Base-by-base conservation (phyloP, 2,329 filamentous ascomycete genomes). In the Fusarium domesticum region DNA sequence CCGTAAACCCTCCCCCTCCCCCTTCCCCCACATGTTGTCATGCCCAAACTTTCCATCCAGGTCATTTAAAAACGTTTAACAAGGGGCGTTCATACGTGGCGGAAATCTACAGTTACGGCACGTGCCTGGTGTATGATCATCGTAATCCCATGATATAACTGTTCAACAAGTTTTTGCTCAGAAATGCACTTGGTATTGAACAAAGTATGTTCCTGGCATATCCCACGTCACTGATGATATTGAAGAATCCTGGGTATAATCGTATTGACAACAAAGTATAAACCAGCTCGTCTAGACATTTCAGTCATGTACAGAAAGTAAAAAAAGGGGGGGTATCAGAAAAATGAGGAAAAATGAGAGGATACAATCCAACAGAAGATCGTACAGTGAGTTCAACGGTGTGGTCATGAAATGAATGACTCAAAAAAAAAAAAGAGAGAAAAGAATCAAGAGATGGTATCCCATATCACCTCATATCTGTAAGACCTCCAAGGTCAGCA, bases 401-500 rank as follows among this genome's bases (percentile, higher is more conserved):
- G 20, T 23, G 20, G n/a, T n/a, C n/a, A n/a, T n/a, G n/a, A n/a
- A n/a, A n/a, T 23, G 20, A 6, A 11, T 23, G 20, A 6, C 6
- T 23, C 14, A 28, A 10, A 4, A 53, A 35, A 40, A 25, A 25
- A 18, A 38, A 31, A 18, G 3, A 17, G 28, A 30, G 18, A 42
- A 39, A 14, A 30, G 30, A 34, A 28, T 35, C 16, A 34, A 16
- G 37, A 23, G 30, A 32, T 35, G 19, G 18, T 37, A 33, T 11
- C 37, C 28, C 16, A 6, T 17, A 18, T 66, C 54, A 69, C 34
- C 56, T 56, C 52, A 67, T 59, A 46, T 68, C 66, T 2, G 66
- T 75, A 36, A 75, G 53, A 0, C 73, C 73, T 25, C 73, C 73
- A 4, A 76, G 56, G 11, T 73, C 70, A 19, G 65, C 63, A 47